phyloP scores from a whole-genome alignment of 148 eudicot genomes.

The Rhododendron ferrugineum region DNA sequence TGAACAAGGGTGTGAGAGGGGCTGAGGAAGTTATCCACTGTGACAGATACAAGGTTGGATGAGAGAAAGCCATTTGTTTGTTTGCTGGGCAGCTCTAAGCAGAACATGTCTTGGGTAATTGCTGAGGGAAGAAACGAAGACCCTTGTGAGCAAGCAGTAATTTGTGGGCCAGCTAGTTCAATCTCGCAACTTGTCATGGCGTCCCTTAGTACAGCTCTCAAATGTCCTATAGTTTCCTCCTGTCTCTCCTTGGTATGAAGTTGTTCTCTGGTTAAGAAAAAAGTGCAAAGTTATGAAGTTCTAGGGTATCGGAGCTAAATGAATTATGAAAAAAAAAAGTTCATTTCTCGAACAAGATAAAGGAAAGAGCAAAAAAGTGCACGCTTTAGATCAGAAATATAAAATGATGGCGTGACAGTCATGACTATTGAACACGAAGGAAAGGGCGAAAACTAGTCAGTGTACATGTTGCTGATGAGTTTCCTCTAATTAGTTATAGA shows the following conservation, averaged over 20 bases:
- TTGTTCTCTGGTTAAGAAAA: constrained; percentile 17
- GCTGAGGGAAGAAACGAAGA: constrained; percentile 44
- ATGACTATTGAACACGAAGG: background rate
- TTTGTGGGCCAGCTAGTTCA: constrained; percentile 41
- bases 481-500: background rate
- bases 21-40: constrained; percentile 50
- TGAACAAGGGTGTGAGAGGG: constrained; percentile 58
- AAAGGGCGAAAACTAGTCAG: background rate
- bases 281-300: background rate
- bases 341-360: background rate
- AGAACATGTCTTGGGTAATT: constrained; percentile 33
- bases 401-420: background rate
- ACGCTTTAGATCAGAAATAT: background rate
- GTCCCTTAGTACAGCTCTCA: constrained; percentile 32
- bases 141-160: constrained; percentile 35
- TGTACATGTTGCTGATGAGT: background rate
- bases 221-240: constrained; percentile 33
- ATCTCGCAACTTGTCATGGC: constrained; percentile 41
- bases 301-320: background rate
- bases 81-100: constrained; percentile 28
- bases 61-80: constrained; percentile 12
- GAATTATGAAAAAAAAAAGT: background rate
- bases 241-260: constrained; percentile 40
- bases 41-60: constrained; percentile 23
- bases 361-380: background rate